A percentile compares a stretch with the other conserved stretches of the same genome.
phyloP scores from a whole-genome alignment of 306 rosid genomes.

The Adenanthera pavonina region DNA sequence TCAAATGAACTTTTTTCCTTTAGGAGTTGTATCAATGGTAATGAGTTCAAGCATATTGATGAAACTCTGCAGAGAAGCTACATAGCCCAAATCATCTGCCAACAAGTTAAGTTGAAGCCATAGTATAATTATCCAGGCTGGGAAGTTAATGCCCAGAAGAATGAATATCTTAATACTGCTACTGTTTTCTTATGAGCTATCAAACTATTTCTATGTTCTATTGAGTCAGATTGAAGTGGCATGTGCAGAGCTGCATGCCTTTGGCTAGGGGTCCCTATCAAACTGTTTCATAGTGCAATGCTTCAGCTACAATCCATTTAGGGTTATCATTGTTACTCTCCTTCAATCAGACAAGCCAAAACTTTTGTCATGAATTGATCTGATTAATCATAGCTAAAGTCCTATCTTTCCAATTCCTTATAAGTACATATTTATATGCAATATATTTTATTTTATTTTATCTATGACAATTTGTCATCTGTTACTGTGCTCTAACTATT shows the following conservation, averaged over 20 bases:
- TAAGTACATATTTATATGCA: conserved; percentile 6
- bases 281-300: background rate
- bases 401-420: conserved; percentile 15
- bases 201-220: background rate
- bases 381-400: conserved; percentile 24
- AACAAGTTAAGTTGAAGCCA: background rate
- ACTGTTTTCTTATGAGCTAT: background rate
- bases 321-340: conserved; percentile 21
- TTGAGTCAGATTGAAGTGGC: background rate
- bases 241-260: background rate
- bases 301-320: conserved; percentile 18
- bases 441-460: conserved; percentile 28
- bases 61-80: background rate
- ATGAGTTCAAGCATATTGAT: background rate
- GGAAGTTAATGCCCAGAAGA: background rate
- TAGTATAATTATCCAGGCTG: background rate
- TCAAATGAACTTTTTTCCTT: background rate
- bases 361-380: conserved; percentile 32
- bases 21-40: background rate
- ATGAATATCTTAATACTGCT: background rate
- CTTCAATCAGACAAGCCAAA: conserved; percentile 18
- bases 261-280: background rate
- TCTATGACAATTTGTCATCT: conserved; percentile 8
- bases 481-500: conserved; percentile 23
- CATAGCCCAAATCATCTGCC: background rate